Evolutionary conservation across 352 stramenopile species (phyloP).

Genomic region (Phytophthora ohioensis): DNA sequence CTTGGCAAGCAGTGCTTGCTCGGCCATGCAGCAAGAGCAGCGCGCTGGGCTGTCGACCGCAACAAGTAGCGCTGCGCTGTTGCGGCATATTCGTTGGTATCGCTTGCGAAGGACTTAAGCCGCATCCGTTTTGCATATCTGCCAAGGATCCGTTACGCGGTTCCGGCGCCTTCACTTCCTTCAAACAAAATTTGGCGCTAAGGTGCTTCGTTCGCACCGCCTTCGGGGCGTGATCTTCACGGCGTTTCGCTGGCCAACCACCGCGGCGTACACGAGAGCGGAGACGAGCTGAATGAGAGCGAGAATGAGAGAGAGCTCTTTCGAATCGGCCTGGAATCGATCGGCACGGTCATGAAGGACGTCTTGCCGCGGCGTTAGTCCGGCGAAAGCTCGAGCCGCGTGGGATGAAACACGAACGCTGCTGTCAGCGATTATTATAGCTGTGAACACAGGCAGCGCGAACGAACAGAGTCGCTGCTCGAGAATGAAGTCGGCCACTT

Average conservation of each 20-base stretch:
- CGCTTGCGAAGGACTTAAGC: not conserved
- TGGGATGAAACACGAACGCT: no score
- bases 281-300: not conserved
- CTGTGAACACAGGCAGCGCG: no score
- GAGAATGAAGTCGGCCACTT: no score
- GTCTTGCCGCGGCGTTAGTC: no score
- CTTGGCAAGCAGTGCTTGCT: slow-evolving; percentile 19
- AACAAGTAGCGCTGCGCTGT: not conserved
- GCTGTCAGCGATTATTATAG: no score
- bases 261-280: not conserved
- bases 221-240: slow-evolving; percentile 15
- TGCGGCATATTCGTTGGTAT: no score
- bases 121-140: slow-evolving; percentile 20
- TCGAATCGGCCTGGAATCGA: not conserved
- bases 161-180: not conserved
- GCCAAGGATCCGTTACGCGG: slow-evolving; percentile 2
- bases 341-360: not conserved
- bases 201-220: slow-evolving; percentile 3
- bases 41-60: not conserved
- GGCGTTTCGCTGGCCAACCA: slow-evolving; percentile 15
- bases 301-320: not conserved
- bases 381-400: no score
- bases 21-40: slow-evolving; percentile 15
- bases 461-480: no score
- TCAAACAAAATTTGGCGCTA: slow-evolving; percentile 17